phyloP scores from a whole-genome alignment of 331 rosid genomes.

The Acacia concinna region DNA sequence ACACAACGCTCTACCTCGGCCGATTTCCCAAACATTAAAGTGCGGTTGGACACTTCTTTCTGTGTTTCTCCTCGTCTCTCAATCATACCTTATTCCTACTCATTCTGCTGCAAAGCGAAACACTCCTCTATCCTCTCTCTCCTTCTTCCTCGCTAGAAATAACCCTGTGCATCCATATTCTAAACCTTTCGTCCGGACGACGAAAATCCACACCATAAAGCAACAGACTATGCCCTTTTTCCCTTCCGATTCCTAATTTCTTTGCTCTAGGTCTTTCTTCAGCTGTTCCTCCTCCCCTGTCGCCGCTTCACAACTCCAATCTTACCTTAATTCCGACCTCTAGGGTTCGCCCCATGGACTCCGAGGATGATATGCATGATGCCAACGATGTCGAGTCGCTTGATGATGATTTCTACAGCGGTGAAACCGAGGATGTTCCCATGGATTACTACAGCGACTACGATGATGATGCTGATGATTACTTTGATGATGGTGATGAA shows the following conservation, averaged over 20 bases:
- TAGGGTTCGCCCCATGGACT: constrained; percentile 58
- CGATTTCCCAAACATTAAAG: not conserved
- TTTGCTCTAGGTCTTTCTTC: constrained; percentile 31
- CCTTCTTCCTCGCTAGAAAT: not conserved
- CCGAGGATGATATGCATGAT: constrained; percentile 88
- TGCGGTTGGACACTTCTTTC: not conserved
- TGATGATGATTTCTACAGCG: constrained; percentile 79
- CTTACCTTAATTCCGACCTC: not conserved
- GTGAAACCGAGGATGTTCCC: constrained; percentile 55
- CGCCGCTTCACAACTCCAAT: not conserved
- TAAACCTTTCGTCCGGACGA: not conserved
- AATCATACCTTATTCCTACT: not conserved
- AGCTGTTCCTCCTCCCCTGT: not conserved
- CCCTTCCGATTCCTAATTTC: constrained; percentile 20
- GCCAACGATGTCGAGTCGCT: constrained; percentile 69
- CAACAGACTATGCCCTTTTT: constrained; percentile 1
- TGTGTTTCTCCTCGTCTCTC: not conserved
- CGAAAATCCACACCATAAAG: not conserved
- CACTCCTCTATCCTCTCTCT: not conserved
- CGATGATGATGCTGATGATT: constrained; percentile 61
- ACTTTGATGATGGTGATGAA: constrained; percentile 62
- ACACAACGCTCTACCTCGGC: not conserved
- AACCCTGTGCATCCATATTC: not conserved
- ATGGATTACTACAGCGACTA: constrained; percentile 62
- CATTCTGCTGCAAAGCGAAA: not conserved